Conservation (phyloP, 345 rosid species). For the Boechera divaricarpa region DNA sequence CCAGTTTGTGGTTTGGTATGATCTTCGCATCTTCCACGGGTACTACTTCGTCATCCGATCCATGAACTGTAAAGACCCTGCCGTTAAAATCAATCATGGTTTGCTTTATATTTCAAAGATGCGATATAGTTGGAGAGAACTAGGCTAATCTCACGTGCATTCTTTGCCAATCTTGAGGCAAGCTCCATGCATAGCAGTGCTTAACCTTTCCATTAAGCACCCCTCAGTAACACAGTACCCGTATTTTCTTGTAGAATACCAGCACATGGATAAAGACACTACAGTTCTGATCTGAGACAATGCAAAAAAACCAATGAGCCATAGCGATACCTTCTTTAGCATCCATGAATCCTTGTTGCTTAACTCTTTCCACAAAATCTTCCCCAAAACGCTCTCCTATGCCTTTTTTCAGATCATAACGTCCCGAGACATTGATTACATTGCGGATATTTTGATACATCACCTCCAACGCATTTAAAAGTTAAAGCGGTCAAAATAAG, state of each 20-base stretch:
- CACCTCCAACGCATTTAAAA: too few relatives aligned
- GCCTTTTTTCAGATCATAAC: conserved; percentile 71
- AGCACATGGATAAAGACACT: not conserved
- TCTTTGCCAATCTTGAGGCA: conserved; percentile 66
- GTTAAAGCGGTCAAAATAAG: too few relatives aligned
- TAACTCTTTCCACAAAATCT: too few relatives aligned
- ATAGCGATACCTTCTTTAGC: not conserved
- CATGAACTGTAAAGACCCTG: conserved; percentile 37
- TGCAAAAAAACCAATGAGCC: not conserved
- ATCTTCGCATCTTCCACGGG: not conserved
- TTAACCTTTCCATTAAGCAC: conserved; percentile 77
- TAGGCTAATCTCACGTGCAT: conserved; percentile 64
- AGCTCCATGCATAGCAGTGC: conserved; percentile 66
- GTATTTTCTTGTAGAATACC: conserved; percentile 46
- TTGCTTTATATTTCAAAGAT: not conserved
- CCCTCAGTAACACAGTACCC: conserved; percentile 63
- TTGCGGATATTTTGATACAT: too few relatives aligned
- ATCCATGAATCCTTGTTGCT: too few relatives aligned
- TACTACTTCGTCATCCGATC: not conserved
- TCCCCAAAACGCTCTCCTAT: conserved; percentile 57
- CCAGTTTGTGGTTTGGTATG: conserved; percentile 69
- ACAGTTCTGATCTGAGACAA: not conserved
- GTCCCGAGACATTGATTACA: conserved; percentile 49
- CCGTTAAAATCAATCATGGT: not conserved
- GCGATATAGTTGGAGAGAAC: not conserved